A percentile compares a stretch with the other conserved stretches of the same genome.
Evolutionary conservation across 345 rosid species (phyloP).

Genomic region (Aethionema arabicum): DNA sequence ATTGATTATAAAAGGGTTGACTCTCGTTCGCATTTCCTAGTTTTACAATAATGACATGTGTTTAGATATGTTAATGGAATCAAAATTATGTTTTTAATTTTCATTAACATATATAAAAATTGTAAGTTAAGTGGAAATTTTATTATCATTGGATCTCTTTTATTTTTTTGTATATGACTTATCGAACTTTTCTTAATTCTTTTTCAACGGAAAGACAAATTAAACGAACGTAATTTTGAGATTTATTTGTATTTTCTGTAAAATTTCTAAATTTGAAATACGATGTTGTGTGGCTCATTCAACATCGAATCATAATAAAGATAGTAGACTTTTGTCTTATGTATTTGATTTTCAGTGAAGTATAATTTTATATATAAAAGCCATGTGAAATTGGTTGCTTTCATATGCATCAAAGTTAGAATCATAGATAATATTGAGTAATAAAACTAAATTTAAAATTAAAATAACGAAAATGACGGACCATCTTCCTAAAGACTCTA

Average conservation of each 20-base stretch:
- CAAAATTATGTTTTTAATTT: neutral
- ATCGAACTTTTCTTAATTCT: neutral
- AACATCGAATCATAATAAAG: too few relatives aligned
- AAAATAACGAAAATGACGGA: constrained; percentile 28
- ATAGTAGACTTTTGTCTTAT: too few relatives aligned
- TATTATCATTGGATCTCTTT: constrained; percentile 15
- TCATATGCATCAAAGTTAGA: constrained; percentile 40
- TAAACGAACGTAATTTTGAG: too few relatives aligned
- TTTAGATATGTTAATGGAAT: constrained; percentile 22
- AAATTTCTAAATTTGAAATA: too few relatives aligned
- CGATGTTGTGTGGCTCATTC: too few relatives aligned
- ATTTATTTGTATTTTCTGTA: too few relatives aligned
- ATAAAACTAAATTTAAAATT: constrained; percentile 13
- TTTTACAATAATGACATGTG: constrained; percentile 23
- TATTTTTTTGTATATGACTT: constrained; percentile 13
- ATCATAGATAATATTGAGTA: constrained; percentile 13
- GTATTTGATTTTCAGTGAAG: too few relatives aligned
- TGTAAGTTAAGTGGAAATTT: constrained; percentile 25
- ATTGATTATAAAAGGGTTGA: constrained; percentile 23
- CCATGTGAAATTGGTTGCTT: constrained; percentile 30
- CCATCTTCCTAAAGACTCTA: constrained; percentile 32
- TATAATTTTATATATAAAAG: constrained; percentile 24
- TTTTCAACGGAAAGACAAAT: too few relatives aligned
- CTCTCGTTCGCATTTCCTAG: constrained; percentile 21
- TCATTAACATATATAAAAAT: constrained; percentile 21